phyloP scores from a whole-genome alignment of 139 green algal species.

The Prasinococcaceae sp. region DNA sequence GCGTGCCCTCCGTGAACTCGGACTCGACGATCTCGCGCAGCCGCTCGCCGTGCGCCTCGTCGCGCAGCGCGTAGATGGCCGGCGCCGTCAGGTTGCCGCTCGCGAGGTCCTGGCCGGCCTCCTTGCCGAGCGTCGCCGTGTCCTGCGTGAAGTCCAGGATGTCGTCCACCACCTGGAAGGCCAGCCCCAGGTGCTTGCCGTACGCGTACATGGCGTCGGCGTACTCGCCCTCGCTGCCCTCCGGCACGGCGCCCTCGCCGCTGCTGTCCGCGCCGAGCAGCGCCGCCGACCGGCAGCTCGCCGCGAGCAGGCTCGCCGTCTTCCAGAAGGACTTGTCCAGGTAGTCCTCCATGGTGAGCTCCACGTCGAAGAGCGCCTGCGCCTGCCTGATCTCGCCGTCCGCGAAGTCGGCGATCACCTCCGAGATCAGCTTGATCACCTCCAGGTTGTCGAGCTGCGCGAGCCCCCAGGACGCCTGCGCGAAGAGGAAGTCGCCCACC shows the following conservation, averaged over 20 bases:
- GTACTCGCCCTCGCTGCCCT: slow-evolving; percentile 64
- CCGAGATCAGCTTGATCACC: slow-evolving; percentile 94
- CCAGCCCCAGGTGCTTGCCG: slow-evolving; percentile 87
- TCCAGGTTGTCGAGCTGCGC: slow-evolving; percentile 97
- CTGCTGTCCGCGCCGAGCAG: too few relatives aligned
- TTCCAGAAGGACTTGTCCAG: slow-evolving; percentile 95
- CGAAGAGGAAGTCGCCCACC: slow-evolving; percentile 95
- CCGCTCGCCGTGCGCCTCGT: slow-evolving; percentile 15
- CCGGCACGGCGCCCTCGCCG: slow-evolving; percentile 34
- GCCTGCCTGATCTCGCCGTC: slow-evolving; percentile 95
- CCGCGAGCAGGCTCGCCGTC: slow-evolving; percentile 94
- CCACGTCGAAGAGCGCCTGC: slow-evolving; percentile 67
- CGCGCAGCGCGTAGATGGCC: slow-evolving; percentile 71
- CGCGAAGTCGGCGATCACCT: slow-evolving; percentile 98
- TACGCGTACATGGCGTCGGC: slow-evolving; percentile 87
- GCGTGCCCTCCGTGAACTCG: slow-evolving; percentile 40
- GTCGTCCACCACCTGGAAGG: slow-evolving; percentile 93
- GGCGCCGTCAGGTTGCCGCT: slow-evolving; percentile 92
- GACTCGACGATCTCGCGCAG: slow-evolving; percentile 62
- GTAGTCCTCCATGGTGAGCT: slow-evolving; percentile 76
- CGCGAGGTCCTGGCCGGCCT: slow-evolving; percentile 86
- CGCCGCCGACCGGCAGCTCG: slow-evolving; percentile 65
- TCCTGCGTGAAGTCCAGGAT: slow-evolving; percentile 97
- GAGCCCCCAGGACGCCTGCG: slow-evolving; percentile 92
- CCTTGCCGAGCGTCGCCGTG: slow-evolving; percentile 87